phyloP scores from a whole-genome alignment of 1,284 basidiomycete genomes.

The Pseudozyma hubeiensis region DNA sequence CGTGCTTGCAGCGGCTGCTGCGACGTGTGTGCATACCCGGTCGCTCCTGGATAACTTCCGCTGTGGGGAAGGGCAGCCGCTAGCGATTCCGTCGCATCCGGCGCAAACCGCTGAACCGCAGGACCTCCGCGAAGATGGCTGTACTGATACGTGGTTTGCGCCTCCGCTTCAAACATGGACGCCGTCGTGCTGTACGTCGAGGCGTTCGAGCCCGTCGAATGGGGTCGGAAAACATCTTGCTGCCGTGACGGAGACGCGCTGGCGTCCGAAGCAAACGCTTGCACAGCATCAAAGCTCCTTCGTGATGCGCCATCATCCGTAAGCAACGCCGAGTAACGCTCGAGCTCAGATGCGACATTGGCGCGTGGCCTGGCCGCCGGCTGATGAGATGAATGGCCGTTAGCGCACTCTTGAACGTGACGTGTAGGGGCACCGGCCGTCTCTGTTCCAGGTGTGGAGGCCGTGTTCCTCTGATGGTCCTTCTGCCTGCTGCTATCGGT shows the following conservation, averaged over 20 bases:
- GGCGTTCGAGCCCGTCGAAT: neutral
- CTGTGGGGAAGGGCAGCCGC: conserved; percentile 22
- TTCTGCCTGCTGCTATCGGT: conserved; percentile 36
- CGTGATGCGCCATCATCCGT: conserved; percentile 5
- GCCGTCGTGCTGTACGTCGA: conserved; percentile 9
- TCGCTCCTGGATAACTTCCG: neutral
- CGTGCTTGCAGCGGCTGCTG: neutral
- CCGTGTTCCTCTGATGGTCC: conserved; percentile 21
- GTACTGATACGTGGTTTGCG: conserved; percentile 1
- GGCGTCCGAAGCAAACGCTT: neutral
- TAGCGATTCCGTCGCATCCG: conserved; percentile 22
- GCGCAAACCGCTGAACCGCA: neutral
- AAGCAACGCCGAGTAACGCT: conserved; percentile 14
- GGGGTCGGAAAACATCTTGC: neutral
- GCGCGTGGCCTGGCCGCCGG: neutral
- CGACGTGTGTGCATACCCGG: neutral
- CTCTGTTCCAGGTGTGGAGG: neutral
- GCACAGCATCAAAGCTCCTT: conserved; percentile 15
- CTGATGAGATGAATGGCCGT: neutral
- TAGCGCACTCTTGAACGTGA: neutral
- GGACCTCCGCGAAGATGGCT: conserved; percentile 1
- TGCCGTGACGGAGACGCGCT: neutral
- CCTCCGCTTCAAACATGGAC: conserved; percentile 3
- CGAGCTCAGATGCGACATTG: neutral
- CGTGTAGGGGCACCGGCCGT: neutral